Evolutionary conservation across 371 early-diverging fungal species (phyloP).

Genomic region (Lichtheimia ramosa): DNA sequence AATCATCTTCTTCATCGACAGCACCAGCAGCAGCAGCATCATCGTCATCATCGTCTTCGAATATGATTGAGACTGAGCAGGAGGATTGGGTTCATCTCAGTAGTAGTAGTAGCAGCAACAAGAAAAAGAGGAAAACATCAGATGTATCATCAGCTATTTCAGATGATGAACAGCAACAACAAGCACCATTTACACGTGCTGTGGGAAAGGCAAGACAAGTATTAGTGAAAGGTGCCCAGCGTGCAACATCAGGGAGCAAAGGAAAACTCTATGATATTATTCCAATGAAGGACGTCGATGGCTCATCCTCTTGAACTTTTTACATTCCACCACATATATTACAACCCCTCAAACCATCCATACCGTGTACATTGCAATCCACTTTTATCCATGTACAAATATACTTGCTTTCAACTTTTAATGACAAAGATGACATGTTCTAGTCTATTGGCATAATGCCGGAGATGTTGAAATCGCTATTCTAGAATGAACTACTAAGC

Average conservation of each 20-base stretch:
- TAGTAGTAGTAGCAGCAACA: slow-evolving; percentile 5
- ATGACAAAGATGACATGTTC: too few relatives aligned
- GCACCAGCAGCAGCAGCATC: slow-evolving; percentile 13
- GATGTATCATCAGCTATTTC: background rate
- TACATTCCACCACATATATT: too few relatives aligned
- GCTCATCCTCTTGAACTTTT: too few relatives aligned
- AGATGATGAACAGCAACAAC: slow-evolving; percentile 9
- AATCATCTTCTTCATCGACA: background rate
- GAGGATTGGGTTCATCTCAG: slow-evolving; percentile 14
- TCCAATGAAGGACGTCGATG: slow-evolving; percentile 25
- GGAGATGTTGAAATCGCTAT: too few relatives aligned
- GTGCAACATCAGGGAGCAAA: slow-evolving; percentile 13
- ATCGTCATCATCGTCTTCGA: slow-evolving; percentile 6
- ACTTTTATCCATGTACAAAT: too few relatives aligned
- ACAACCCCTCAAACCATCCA: too few relatives aligned
- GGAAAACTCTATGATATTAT: slow-evolving; percentile 39
- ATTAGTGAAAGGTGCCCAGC: slow-evolving; percentile 17
- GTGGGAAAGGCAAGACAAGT: slow-evolving; percentile 38
- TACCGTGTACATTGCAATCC: too few relatives aligned
- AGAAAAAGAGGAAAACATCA: slow-evolving; percentile 15
- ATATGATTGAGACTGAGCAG: slow-evolving; percentile 10
- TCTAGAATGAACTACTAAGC: too few relatives aligned
- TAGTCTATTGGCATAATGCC: too few relatives aligned
- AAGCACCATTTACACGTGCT: slow-evolving; percentile 32
- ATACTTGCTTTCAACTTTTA: too few relatives aligned